Base-by-base conservation (phyloP, 192 early-diverging fungal species). In the Coemansia sp. region DNA sequence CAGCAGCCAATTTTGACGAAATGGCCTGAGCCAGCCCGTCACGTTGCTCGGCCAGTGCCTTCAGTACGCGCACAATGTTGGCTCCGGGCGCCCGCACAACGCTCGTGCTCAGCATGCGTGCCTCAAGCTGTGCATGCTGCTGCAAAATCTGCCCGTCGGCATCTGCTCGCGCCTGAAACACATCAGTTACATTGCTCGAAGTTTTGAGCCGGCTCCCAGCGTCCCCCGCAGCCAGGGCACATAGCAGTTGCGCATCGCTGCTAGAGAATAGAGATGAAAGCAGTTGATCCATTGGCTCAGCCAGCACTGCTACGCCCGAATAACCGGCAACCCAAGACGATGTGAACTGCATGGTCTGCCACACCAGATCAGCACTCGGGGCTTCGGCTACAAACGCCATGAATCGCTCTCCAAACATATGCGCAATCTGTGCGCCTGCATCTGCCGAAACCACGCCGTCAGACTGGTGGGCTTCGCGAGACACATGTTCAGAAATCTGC, bases 301-400 rank as follows among this genome's bases (percentile, higher is more conserved):
- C 63, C 29, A 81, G 51, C n/a, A 52, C 55, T 3, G 69, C 69
- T 37, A 81, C 10, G 25, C 69, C 45, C 27, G 64, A 10, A 35
- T 75, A 75, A 6, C 61, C 56, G 6, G 49, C 65, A 2, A 54
- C 59, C 78, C 78, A 81, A 41, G 62, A 59, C 5, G 62, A 55
- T 15, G 72, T 62, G 66, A 75, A 81, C 24, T 63, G 12, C 41
- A 81, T 66, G n/a, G 72, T 65, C 22, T 64, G 69, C 72, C 78
- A 81, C 8, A 68, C 50, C 15, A 65, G 57, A 17, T 64, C 65
- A 3, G 61, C 29, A 49, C 19, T 51, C 47, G 12, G 49, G 12
- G 19, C 17, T n/a, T 81, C 65, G 1, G 65, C 52, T 5, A 66
- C 62, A 56, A 79, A 67, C 3, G 77, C 38, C 9, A 65, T 27